These are phyloP conservation scores for Saccharomyces jurei DNA, from an alignment of 805 yeast genomes.

Conservation along the genomic window DNA sequence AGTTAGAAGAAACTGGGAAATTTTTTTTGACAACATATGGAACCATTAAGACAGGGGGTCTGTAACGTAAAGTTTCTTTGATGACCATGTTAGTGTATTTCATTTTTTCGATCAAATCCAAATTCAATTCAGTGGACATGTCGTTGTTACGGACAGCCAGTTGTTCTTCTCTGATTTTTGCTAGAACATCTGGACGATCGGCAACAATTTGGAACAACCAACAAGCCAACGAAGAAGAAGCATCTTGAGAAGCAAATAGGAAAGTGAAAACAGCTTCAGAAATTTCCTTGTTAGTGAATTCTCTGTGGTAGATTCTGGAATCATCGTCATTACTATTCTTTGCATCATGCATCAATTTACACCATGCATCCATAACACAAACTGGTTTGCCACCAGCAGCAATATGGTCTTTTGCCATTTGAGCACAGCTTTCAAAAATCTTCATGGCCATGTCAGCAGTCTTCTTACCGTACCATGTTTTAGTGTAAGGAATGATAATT, in stretches of 20 bases:
- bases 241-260: slow-evolving; percentile 96
- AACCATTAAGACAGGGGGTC: slow-evolving; percentile 98
- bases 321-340: slow-evolving; percentile 40
- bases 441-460: slow-evolving; percentile 93
- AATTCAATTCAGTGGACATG: slow-evolving; percentile 48
- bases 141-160: slow-evolving; percentile 72
- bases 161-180: slow-evolving; percentile 88
- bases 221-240: slow-evolving; percentile 92
- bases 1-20: slow-evolving; percentile 74
- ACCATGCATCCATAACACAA: slow-evolving; percentile 96
- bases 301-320: slow-evolving; percentile 59
- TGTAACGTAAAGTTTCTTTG: slow-evolving; percentile 82
- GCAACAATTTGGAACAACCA: slow-evolving; percentile 96
- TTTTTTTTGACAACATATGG: slow-evolving; percentile 87
- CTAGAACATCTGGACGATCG: slow-evolving; percentile 86
- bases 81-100: slow-evolving; percentile 83
- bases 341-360: slow-evolving; percentile 73
- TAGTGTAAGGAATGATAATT: slow-evolving; percentile 88
- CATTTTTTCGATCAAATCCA: slow-evolving; percentile 80
- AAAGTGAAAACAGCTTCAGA: slow-evolving; percentile 96
- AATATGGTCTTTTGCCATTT: slow-evolving; percentile 72
- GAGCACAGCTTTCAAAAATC: slow-evolving; percentile 83
- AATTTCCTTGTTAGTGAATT: slow-evolving; percentile 82
- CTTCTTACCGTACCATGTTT: slow-evolving; percentile 94
- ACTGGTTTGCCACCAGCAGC: slow-evolving; percentile 68